phyloP scores from a whole-genome alignment of 495 filamentous ascomycete genomes.

The Penicillium samsonianum region DNA sequence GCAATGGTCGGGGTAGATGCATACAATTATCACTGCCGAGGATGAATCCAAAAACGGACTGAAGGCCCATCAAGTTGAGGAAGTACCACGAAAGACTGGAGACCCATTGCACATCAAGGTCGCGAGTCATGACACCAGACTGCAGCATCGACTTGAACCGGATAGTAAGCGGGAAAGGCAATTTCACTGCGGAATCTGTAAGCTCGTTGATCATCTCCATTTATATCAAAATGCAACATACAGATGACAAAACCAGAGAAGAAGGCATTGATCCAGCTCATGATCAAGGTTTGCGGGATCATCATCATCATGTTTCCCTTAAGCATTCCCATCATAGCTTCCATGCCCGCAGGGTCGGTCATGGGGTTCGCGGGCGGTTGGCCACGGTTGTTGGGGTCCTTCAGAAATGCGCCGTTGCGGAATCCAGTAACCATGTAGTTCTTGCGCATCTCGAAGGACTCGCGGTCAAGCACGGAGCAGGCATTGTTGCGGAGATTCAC shows the following conservation, averaged over 20 bases:
- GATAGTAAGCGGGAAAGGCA: constrained; percentile 97
- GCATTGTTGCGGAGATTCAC: constrained; percentile 82
- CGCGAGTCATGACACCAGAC: constrained; percentile 89
- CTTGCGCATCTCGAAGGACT: constrained; percentile 77
- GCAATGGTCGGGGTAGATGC: constrained; percentile 19
- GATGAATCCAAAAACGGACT: constrained; percentile 97
- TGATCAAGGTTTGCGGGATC: constrained; percentile 96
- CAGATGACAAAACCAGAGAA: constrained; percentile 97
- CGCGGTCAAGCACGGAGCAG: constrained; percentile 63
- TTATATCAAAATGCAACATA: constrained; percentile 47
- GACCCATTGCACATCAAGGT: constrained; percentile 97
- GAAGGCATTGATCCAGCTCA: constrained; percentile 99
- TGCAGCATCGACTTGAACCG: constrained; percentile 99
- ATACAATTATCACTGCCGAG: constrained; percentile 92
- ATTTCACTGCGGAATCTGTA: constrained; percentile 67
- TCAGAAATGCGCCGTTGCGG: constrained; percentile 82
- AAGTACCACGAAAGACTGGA: constrained; percentile 99
- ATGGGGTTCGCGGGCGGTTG: constrained; percentile 92
- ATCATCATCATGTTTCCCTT: constrained; percentile 99
- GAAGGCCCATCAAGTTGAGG: constrained; percentile 90
- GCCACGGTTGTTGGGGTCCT: constrained; percentile 80
- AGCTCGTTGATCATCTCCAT: constrained; percentile 15
- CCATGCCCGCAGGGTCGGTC: constrained; percentile 97
- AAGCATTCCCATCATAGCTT: constrained; percentile 99
- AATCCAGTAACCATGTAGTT: constrained; percentile 77